A percentile compares a stretch with the other conserved stretches of the same genome.
These are phyloP conservation scores for Colletotrichum siamense DNA, from an alignment of 2,329 filamentous ascomycete genomes.

Conservation along the genomic window DNA sequence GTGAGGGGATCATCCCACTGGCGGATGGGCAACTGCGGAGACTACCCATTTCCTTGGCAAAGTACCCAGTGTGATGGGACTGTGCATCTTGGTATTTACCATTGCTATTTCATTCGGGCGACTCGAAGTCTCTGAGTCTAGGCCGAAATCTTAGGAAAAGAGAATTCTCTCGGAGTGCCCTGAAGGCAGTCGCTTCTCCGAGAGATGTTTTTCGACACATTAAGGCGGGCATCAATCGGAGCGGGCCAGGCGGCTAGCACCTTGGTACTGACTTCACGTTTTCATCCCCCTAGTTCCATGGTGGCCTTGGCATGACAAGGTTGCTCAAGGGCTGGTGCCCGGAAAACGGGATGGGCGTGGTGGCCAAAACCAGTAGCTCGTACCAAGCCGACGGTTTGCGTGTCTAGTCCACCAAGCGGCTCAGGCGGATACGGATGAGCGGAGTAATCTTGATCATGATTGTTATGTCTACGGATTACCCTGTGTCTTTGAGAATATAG, in stretches of 20 bases:
- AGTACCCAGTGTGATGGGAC: background rate
- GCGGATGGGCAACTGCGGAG: background rate
- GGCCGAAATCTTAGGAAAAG: background rate
- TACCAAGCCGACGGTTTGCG: background rate
- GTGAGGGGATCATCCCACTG: background rate
- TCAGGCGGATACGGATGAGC: background rate
- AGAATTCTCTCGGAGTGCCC: rapidly evolving
- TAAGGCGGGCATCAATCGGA: background rate
- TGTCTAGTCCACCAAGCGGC: background rate
- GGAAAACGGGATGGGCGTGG: background rate
- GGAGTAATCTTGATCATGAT: background rate
- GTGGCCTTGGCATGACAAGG: background rate
- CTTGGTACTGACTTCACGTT: background rate
- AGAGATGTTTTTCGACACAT: background rate
- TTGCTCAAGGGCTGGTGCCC: background rate
- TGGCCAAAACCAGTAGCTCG: background rate
- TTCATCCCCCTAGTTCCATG: background rate
- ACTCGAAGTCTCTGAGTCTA: background rate
- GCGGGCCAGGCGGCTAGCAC: background rate
- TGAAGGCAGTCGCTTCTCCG: background rate
- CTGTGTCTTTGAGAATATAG: background rate
- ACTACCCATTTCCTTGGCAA: background rate
- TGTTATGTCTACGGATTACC: background rate
- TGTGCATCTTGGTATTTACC: background rate
- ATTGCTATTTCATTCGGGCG: background rate